A percentile compares a stretch with the other conserved stretches of the same genome.
Evolutionary conservation across 345 rosid genomes (phyloP).

Genomic region (Citrus unshiu): DNA sequence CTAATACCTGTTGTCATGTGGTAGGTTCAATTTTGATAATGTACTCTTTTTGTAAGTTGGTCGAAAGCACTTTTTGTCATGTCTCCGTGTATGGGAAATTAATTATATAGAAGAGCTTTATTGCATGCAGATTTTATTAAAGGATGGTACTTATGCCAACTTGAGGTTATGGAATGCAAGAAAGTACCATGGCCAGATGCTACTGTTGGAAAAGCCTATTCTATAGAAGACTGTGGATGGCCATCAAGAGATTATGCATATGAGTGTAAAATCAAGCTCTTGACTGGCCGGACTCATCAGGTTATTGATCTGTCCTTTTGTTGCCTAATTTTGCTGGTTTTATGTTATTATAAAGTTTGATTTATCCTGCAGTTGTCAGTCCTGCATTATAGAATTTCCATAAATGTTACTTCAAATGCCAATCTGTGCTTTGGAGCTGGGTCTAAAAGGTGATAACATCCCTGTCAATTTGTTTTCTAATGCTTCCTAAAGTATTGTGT

Average conservation of each 20-base stretch:
- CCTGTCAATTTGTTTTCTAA: not conserved
- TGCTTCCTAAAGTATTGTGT: not conserved
- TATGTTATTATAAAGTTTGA: not conserved
- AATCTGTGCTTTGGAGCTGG: no score
- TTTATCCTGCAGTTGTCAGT: not conserved
- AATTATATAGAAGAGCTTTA: not conserved
- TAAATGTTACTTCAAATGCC: not conserved
- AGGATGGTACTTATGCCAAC: conserved; percentile 85
- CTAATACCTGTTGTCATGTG: not conserved
- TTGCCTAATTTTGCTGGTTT: not conserved
- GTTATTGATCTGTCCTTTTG: conserved; percentile 27
- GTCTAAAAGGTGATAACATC: not conserved
- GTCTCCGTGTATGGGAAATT: not conserved
- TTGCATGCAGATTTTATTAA: conserved; percentile 49
- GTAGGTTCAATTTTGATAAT: not conserved
- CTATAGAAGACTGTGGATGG: conserved; percentile 69
- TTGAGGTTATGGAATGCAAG: conserved; percentile 81
- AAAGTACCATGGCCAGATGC: conserved; percentile 75
- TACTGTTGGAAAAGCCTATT: conserved; percentile 41
- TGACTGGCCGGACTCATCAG: conserved; percentile 98
- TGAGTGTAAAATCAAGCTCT: conserved; percentile 82
- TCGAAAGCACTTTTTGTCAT: not conserved
- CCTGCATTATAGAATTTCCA: not conserved
- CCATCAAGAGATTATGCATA: conserved; percentile 56
- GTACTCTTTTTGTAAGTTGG: not conserved